Conservation (phyloP, 441 rosid species). For the Viola pubescens region DNA sequence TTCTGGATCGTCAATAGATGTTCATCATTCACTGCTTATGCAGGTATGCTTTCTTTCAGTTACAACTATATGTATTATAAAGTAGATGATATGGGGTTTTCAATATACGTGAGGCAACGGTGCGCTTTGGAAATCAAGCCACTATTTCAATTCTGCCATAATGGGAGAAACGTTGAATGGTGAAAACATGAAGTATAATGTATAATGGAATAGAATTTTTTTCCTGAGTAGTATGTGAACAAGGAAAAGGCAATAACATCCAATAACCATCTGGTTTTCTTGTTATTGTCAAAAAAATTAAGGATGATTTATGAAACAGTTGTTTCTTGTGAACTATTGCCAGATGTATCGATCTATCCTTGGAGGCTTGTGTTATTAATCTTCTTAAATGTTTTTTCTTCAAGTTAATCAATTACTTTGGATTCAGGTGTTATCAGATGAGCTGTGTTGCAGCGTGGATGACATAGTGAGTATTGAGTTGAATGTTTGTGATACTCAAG, state of each 20-base stretch:
- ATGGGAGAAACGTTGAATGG: background rate
- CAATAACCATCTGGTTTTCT: background rate
- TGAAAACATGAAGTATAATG: background rate
- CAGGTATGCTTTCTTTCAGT: slow-evolving; percentile 39
- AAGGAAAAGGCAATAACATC: background rate
- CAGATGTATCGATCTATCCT: background rate
- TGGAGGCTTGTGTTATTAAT: background rate
- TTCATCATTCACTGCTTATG: slow-evolving; percentile 82
- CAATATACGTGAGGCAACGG: background rate
- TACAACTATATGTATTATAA: background rate
- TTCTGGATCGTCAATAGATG: slow-evolving; percentile 34
- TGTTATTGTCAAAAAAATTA: background rate
- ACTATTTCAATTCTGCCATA: background rate
- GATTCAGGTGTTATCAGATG: slow-evolving; percentile 60
- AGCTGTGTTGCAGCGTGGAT: slow-evolving; percentile 49
- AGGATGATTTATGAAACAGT: background rate
- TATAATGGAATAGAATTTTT: background rate
- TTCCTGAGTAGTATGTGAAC: too few relatives aligned
- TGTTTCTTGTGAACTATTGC: background rate
- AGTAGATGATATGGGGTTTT: background rate
- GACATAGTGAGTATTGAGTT: slow-evolving; percentile 76
- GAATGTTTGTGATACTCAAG: slow-evolving; percentile 89
- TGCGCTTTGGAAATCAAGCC: background rate
- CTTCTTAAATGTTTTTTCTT: background rate
- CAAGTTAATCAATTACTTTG: slow-evolving; percentile 5